phyloP scores from a whole-genome alignment of 495 filamentous ascomycete species.

The Bryoglossum gracile region DNA sequence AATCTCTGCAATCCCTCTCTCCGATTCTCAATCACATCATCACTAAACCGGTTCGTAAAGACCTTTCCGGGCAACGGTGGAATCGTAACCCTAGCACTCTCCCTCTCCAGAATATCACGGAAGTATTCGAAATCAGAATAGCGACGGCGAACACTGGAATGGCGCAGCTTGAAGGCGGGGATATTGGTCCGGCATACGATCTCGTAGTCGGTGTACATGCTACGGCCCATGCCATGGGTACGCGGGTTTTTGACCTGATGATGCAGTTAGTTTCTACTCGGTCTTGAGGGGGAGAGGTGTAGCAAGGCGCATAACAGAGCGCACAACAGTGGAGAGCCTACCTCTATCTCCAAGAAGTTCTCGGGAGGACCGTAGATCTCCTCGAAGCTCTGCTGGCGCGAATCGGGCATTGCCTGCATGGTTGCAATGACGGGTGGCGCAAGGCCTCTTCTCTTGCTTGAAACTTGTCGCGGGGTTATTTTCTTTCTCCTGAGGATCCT shows the following conservation, averaged over 20 bases:
- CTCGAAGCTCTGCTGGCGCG: conserved; percentile 89
- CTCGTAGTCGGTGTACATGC: conserved; percentile 99
- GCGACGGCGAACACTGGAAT: conserved; percentile 79
- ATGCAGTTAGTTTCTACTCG: not conserved
- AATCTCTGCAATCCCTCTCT: conserved; percentile 90
- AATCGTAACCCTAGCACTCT: conserved; percentile 89
- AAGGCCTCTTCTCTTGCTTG: not conserved
- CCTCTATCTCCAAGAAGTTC: conserved; percentile 98
- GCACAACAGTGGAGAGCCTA: conserved; percentile 33
- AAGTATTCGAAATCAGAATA: conserved; percentile 99
- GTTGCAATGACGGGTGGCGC: conserved; percentile 31
- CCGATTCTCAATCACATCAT: conserved; percentile 96
- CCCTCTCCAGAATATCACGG: conserved; percentile 94
- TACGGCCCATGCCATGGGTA: conserved; percentile 87
- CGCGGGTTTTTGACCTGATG: conserved; percentile 84
- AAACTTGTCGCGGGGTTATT: not conserved
- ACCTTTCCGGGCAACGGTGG: conserved; percentile 95
- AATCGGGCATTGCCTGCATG: conserved; percentile 78
- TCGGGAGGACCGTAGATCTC: conserved; percentile 98
- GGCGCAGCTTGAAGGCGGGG: conserved; percentile 86
- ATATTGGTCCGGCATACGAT: conserved; percentile 97
- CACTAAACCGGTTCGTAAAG: conserved; percentile 95
- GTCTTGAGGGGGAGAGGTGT: not conserved
- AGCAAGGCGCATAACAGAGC: not conserved
- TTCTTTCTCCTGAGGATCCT: too few relatives aligned